phyloP scores from a whole-genome alignment of 2,329 filamentous ascomycete genomes.

The Xylaria sp. region DNA sequence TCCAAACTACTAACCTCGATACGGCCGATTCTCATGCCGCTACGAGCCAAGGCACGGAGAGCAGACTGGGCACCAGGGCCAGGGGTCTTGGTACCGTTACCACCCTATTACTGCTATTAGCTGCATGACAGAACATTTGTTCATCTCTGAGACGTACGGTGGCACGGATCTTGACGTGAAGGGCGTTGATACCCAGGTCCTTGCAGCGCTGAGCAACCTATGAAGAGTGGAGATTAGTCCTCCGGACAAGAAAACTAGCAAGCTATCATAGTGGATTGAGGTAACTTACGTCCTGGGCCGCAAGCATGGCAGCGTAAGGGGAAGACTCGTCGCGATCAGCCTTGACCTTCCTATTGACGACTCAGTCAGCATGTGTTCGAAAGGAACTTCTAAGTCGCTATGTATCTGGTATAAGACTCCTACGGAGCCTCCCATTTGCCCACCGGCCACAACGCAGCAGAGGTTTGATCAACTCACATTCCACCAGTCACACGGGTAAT shows the following conservation, averaged over 20 bases:
- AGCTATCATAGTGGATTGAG: not conserved
- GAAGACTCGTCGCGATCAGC: slow-evolving; percentile 99
- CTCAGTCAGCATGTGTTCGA: slow-evolving; percentile 16
- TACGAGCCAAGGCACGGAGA: slow-evolving; percentile 97
- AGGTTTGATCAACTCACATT: slow-evolving; percentile 61
- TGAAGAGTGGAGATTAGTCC: slow-evolving; percentile 4
- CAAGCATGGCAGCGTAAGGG: slow-evolving; percentile 99
- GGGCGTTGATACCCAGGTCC: slow-evolving; percentile 82
- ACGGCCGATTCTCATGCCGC: slow-evolving; percentile 99
- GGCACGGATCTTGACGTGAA: slow-evolving; percentile 99
- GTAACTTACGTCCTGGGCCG: slow-evolving; percentile 85
- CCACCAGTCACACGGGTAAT: slow-evolving; percentile 99
- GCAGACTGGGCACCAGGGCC: slow-evolving; percentile 99
- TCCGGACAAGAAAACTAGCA: not conserved
- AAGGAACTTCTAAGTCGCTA: not conserved
- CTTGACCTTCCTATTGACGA: slow-evolving; percentile 86
- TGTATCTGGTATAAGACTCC: not conserved
- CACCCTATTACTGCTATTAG: slow-evolving; percentile 49
- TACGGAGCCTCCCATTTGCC: not conserved
- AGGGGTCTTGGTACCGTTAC: slow-evolving; percentile 99
- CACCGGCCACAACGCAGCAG: not conserved
- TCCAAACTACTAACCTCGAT: slow-evolving; percentile 69
- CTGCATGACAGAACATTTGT: not conserved
- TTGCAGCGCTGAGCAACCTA: slow-evolving; percentile 77
- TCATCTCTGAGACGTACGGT: slow-evolving; percentile 83